Base-by-base conservation (phyloP, 768 basidiomycete genomes). In the Boletus reticuloceps region DNA sequence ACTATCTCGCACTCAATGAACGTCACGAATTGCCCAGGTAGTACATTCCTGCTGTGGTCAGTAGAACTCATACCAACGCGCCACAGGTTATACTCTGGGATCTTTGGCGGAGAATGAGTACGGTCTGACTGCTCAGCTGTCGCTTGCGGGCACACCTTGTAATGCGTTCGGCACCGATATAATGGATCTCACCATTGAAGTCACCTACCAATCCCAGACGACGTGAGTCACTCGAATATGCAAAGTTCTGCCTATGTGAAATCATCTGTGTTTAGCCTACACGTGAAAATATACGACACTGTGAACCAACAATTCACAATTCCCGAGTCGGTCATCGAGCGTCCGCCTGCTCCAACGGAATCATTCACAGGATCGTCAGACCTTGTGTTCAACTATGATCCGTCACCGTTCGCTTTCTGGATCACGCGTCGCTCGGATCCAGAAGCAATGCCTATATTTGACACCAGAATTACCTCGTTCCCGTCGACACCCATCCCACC, bases 371-470 rank as follows among this genome's bases (percentile, higher is more conserved):
- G 70, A 13, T 72, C 67, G 0, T 85, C 85, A 0, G 88, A 91
- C 61, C 75, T 91, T 11, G 72, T 83, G 5, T 91, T 91, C 74
- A 84, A 89, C 64, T 82, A 83, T 56, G 75, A 84, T 2, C 8
- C 77, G 1, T 73, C 75, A 0, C 89, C 90, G 0, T 91, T 91
- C 64, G 82, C 84, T 3, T 91, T 91, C 66, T 91, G 88, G 88
- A 83, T 91, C 58, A 88, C 86, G 2, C 82, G 88, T 42, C 81
- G 83, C 22, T 81, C 82, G 5, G 74, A 80, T 10, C 84, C 83
- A 5, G 67, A 77, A 32, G 76, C 73, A 7, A 61, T 64, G 43
- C 86, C 83, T 49, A 68, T 91, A 22, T 91, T 91, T 61, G 88
- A 91, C 62, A 91, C 89, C 1, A 79, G 89, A 40, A 66, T 78